Evolutionary conservation across 129 eudicot species (phyloP), one percentile per base, ranked within the genome.

Genomic region (Cynara cardunculus): DNA sequence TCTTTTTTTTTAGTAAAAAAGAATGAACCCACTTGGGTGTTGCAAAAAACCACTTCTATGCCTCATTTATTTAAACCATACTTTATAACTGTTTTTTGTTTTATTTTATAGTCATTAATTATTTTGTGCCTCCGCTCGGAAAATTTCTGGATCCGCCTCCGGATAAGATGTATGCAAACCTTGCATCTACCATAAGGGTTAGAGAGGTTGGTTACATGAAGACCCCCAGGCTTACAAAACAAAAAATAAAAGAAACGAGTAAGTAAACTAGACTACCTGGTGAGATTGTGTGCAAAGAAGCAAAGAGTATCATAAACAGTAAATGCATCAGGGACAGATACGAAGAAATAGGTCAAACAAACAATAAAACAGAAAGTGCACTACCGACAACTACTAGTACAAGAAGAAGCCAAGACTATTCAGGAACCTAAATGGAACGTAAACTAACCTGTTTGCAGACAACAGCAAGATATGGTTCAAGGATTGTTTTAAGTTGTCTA

Each of bases 391-490:
- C 59, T 46, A 46, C 18, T 3, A 14, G 59, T 46, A 46, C 59
- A 46, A 3, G 59, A 46, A 46, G 19, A 46, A 46, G 59, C 6
- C 2, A 46, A 46, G n/a, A 14, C 59, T 46, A 46, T 4, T 4
- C 22, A 56, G 2, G 65, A 56, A 56, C 65, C 65, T 41, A 46
- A 53, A 53, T 18, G 22, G 62, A 82, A 24, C 77, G 65, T 61
- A 12, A 21, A 81, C 83, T 10, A 67, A 95, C 99, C 96, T 95
- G 97, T 81, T 95, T 92, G 87, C 99, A 95, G 44, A 90, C 90
- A 82, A 95, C 99, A 53, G 99, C 99, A 77, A 95, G 99, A 83
- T 95, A 95, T 37, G 99, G 99, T 87, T 95, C 99, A 59, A 95
- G 97, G 76, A 95, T 89, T 25, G 99, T 95, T 74, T 95, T 95